Evolutionary conservation across 495 filamentous ascomycete species (phyloP), one percentile per base, ranked within the genome.

Genomic region (Lasiosphaeria hispida): DNA sequence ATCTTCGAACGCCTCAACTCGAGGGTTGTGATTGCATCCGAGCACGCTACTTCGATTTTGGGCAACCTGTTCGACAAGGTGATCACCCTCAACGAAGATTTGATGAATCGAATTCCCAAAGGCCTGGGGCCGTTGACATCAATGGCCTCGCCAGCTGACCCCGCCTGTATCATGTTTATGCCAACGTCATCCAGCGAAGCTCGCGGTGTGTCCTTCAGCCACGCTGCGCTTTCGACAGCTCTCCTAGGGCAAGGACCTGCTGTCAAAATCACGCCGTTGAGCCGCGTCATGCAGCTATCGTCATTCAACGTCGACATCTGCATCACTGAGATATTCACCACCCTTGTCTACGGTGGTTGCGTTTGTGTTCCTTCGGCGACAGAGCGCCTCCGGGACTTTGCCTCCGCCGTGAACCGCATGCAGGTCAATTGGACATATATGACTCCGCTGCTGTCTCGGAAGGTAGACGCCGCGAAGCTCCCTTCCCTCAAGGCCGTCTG

Each of bases 261-360:
- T 0, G 63, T 85, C 13, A 58, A 70, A 9, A 78, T 88, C 42
- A 69, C 77, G 37, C 62, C 76, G 0, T 63, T 69, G 0, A 83
- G 82, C 13, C 72, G 84, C 4, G 78, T 85, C 7, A 75, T 91
- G 60, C 87, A 91, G 57, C 83, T 87, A 53, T 85, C 87, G 1
- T 84, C 83, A 44, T 88, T 84, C 63, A 83, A 84, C 1, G 87
- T 88, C 39, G 88, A 92, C 57, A 80, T 84, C 33, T 83, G 83
- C 42, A 74, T 90, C 15, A 65, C 81, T 4, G 87, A 91, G 54
- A 83, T 87, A 4, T 80, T 88, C 51, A 83, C 84, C 5, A 85
- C 85, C 0, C 70, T 92, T 1, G 83, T 83, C 7, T 61, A 71
- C 17, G 80, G 80, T 6, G 79, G 72, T 15, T 78, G 75, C 53